phyloP scores from a whole-genome alignment of 768 basidiomycete species.

The Favolaschia claudopus region DNA sequence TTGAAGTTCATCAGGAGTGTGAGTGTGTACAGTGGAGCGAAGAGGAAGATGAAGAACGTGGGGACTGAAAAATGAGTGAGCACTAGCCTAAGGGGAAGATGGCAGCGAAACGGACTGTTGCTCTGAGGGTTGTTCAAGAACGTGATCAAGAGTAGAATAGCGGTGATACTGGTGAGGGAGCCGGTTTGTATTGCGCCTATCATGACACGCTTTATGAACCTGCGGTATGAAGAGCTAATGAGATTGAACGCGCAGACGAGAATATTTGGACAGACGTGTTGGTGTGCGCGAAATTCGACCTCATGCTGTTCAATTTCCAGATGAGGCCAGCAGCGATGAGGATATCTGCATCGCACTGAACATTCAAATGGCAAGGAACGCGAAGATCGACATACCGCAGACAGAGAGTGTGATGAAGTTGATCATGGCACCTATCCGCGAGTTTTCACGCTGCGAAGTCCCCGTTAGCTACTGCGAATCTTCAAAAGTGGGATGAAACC shows the following conservation, averaged over 20 bases:
- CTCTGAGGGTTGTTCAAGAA: slow-evolving; percentile 2
- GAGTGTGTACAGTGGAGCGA: background rate
- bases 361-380: background rate
- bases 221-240: background rate
- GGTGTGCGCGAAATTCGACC: background rate
- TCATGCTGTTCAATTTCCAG: slow-evolving; percentile 4
- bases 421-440: no score
- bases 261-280: background rate
- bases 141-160: background rate
- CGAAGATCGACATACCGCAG: no score
- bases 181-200: background rate
- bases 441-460: background rate
- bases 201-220: background rate
- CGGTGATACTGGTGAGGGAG: background rate
- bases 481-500: background rate
- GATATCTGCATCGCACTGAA: background rate
- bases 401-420: background rate
- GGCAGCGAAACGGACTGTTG: background rate
- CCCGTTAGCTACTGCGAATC: background rate
- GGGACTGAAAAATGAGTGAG: background rate
- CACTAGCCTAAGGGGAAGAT: background rate
- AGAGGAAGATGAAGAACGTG: background rate
- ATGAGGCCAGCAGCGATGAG: background rate
- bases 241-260: no score
- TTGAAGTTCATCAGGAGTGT: slow-evolving; percentile 6